These are phyloP conservation scores for Furcasterigmium sp. DNA, from an alignment of 2,329 filamentous ascomycete species.

Conservation along the genomic window DNA sequence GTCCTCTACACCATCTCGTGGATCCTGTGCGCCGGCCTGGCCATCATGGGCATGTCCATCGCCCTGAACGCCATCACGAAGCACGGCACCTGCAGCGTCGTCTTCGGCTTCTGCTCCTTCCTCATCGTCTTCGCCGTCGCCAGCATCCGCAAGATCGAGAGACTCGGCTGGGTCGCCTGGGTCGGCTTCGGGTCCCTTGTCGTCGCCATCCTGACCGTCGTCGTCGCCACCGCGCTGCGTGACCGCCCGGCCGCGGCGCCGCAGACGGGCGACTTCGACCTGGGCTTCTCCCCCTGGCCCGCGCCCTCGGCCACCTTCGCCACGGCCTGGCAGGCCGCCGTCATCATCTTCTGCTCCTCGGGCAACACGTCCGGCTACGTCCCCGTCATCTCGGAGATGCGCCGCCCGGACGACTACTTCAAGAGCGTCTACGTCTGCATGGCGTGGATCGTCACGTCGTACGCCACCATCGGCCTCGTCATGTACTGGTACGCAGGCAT, in stretches of 20 bases:
- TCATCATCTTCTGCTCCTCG: constrained; percentile 29
- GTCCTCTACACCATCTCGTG: too few species aligned
- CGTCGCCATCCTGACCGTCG: not conserved
- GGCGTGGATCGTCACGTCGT: too few species aligned
- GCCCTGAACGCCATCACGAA: too few species aligned
- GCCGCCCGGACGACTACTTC: constrained; percentile 48
- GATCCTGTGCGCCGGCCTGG: too few species aligned
- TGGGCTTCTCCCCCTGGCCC: too few species aligned
- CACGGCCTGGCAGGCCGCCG: too few species aligned
- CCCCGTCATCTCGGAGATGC: constrained; percentile 61
- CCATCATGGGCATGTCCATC: too few species aligned
- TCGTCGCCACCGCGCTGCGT: too few species aligned
- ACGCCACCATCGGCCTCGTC: constrained; percentile 11
- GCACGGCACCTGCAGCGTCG: not conserved
- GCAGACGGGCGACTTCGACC: too few species aligned
- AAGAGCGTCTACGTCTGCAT: constrained; percentile 33
- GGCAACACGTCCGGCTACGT: constrained; percentile 56
- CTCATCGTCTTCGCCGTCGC: not conserved
- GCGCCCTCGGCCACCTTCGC: too few species aligned
- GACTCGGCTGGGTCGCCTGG: not conserved
- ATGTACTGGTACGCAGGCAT: constrained; percentile 23
- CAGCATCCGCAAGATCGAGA: not conserved
- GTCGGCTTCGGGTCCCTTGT: not conserved
- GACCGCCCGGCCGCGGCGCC: too few species aligned
- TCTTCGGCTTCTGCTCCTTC: not conserved